Conservation (phyloP, 225 moss, liverwort and hornwort genomes). For the Sphagnum contortum region DNA sequence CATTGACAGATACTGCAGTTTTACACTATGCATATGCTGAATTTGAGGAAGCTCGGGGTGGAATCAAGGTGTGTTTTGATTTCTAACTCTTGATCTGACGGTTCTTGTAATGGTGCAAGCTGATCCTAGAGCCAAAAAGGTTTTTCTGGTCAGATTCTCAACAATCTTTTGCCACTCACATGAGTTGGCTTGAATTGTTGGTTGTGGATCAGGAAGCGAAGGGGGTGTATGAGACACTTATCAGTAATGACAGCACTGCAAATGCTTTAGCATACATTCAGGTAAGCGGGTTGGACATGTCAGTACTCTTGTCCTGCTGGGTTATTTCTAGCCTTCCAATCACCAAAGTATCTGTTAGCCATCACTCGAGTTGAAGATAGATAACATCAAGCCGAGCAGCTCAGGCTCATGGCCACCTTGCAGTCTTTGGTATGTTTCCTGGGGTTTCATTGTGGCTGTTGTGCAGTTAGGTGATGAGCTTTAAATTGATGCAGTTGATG, state of each 20-base stretch:
- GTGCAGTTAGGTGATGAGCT: constrained; percentile 14
- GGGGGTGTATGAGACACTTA: constrained; percentile 66
- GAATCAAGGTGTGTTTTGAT: constrained; percentile 54
- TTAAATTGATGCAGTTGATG: constrained; percentile 65
- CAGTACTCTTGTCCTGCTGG: not conserved
- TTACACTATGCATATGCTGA: constrained; percentile 92
- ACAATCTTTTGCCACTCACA: not conserved
- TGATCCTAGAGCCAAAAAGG: not conserved
- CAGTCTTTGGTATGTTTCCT: not conserved
- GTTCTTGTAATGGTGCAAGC: not conserved
- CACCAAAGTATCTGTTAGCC: no score
- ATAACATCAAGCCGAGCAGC: no score
- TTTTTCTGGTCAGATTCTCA: not conserved
- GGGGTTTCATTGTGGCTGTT: constrained; percentile 1
- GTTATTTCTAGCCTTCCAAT: not conserved
- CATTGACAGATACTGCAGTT: constrained; percentile 63
- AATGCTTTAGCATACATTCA: constrained; percentile 88
- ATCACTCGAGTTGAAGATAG: no score
- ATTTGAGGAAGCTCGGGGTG: constrained; percentile 88
- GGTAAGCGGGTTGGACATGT: constrained; percentile 21
- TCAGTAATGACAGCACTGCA: constrained; percentile 60
- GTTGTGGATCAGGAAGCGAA: constrained; percentile 68
- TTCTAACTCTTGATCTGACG: not conserved
- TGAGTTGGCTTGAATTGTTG: not conserved
- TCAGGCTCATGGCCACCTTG: no score